A percentile compares a stretch with the other conserved stretches of the same genome.
Evolutionary conservation across 2,329 filamentous ascomycete species (phyloP).

Genomic region (Paraconiothyrium sp.): DNA sequence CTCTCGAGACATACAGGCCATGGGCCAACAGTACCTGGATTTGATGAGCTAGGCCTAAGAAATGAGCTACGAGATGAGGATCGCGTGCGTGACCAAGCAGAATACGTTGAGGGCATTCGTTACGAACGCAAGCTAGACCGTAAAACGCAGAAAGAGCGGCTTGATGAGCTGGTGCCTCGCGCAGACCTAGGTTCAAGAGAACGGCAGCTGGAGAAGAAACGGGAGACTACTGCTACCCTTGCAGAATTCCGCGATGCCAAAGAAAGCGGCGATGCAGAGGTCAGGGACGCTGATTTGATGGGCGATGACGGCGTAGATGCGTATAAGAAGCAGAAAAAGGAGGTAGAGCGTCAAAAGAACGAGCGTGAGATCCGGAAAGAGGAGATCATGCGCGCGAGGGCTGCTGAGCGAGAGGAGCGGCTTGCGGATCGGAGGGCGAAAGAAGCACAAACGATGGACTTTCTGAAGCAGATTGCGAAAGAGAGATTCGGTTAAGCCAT

Average conservation of each 20-base stretch:
- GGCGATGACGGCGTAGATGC: conserved; percentile 73
- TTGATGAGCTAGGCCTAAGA: conserved; percentile 76
- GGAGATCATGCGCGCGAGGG: conserved; percentile 77
- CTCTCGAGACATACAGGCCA: conserved; percentile 30
- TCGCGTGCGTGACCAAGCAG: conserved; percentile 60
- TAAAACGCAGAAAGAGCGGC: conserved; percentile 71
- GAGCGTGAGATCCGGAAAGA: conserved; percentile 85
- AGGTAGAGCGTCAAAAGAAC: conserved; percentile 76
- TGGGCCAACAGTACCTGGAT: conserved; percentile 72
- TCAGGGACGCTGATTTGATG: conserved; percentile 80
- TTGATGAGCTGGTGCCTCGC: conserved; percentile 84
- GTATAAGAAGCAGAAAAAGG: conserved; percentile 72
- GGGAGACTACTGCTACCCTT: conserved; percentile 76
- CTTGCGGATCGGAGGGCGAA: conserved; percentile 74
- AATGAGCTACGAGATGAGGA: conserved; percentile 66
- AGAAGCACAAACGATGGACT: conserved; percentile 85
- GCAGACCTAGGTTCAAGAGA: conserved; percentile 85
- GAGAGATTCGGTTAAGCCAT: conserved; percentile 65
- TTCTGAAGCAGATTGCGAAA: conserved; percentile 80
- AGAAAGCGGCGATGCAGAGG: conserved; percentile 70
- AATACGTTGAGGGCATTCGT: conserved; percentile 63
- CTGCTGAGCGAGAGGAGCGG: conserved; percentile 82
- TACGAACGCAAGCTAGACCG: conserved; percentile 72
- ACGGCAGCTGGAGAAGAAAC: conserved; percentile 85
- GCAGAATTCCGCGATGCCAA: conserved; percentile 74